A percentile compares a stretch with the other conserved stretches of the same genome.
These are phyloP conservation scores for Brassica hybrid DNA, from an alignment of 441 rosid species.

Conservation along the genomic window DNA sequence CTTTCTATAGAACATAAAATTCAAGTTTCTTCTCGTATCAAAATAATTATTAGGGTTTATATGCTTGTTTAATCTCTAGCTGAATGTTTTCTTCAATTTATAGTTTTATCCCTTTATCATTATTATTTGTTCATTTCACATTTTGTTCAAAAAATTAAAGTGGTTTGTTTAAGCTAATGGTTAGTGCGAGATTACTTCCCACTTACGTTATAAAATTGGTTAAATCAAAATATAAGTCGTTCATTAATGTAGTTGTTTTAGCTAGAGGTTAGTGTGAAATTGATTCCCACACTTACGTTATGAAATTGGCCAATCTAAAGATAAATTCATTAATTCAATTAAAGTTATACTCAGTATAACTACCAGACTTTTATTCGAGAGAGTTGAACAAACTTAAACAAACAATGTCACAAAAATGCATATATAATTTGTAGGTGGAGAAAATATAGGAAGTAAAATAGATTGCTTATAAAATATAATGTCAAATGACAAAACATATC, in stretches of 20 bases:
- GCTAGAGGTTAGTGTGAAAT: conserved; percentile 15
- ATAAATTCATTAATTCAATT: background rate
- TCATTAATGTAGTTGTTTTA: background rate
- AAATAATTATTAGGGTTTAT: conserved; percentile 27
- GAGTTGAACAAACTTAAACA: no score
- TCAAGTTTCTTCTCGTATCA: conserved; percentile 5
- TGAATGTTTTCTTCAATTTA: no score
- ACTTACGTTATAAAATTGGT: conserved; percentile 30
- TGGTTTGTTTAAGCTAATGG: conserved; percentile 9
- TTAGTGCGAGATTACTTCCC: background rate
- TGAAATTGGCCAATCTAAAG: no score
- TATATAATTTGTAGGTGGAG: conserved; percentile 15
- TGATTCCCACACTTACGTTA: conserved; percentile 31
- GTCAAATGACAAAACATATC: conserved; percentile 35
- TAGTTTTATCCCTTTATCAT: background rate
- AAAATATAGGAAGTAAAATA: conserved; percentile 27
- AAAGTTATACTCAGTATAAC: background rate
- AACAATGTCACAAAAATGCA: no score
- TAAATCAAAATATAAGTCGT: conserved; percentile 15
- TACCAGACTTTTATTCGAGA: conserved; percentile 22
- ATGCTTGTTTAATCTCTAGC: conserved; percentile 11
- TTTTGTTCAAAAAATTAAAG: conserved; percentile 13
- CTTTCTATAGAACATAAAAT: conserved; percentile 5
- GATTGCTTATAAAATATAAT: conserved; percentile 17
- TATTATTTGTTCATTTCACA: background rate